phyloP scores from a whole-genome alignment of 371 early-diverging fungal genomes.

The Parasitella parasitica region DNA sequence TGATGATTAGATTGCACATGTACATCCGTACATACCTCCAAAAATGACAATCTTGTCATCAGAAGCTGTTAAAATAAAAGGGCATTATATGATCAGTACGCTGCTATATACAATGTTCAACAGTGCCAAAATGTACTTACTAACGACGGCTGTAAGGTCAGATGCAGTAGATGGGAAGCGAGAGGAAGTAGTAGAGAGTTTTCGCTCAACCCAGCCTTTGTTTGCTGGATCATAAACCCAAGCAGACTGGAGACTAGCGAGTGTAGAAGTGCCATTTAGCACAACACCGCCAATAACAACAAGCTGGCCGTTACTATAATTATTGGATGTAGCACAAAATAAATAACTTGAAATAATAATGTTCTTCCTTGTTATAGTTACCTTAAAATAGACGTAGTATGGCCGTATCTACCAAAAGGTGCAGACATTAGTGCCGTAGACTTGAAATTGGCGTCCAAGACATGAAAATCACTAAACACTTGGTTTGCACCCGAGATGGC shows the following conservation, averaged over 20 bases:
- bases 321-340: constrained; percentile 11
- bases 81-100: too few relatives aligned
- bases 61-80: constrained; percentile 23
- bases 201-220: constrained; percentile 22
- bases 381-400: constrained; percentile 41
- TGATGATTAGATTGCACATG: neutral
- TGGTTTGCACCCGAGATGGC: constrained; percentile 17
- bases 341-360: constrained; percentile 1
- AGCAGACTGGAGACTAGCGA: constrained; percentile 20
- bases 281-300: constrained; percentile 44
- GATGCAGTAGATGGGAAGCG: constrained; percentile 24
- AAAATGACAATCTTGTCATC: constrained; percentile 42
- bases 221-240: constrained; percentile 32
- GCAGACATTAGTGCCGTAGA: constrained; percentile 19
- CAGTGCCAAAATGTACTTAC: constrained; percentile 41
- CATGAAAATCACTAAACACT: constrained; percentile 31
- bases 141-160: constrained; percentile 39
- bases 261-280: neutral
- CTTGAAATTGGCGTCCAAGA: constrained; percentile 22
- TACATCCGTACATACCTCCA: constrained; percentile 33
- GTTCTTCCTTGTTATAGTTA: constrained; percentile 5
- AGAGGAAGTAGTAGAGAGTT: neutral
- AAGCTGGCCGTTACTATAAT: constrained; percentile 33
- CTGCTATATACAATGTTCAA: too few relatives aligned
- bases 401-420: constrained; percentile 32